Evolutionary conservation across 2,329 filamentous ascomycete species (phyloP), one percentile per base, ranked within the genome.

Genomic region (Didymellaceae sp.): DNA sequence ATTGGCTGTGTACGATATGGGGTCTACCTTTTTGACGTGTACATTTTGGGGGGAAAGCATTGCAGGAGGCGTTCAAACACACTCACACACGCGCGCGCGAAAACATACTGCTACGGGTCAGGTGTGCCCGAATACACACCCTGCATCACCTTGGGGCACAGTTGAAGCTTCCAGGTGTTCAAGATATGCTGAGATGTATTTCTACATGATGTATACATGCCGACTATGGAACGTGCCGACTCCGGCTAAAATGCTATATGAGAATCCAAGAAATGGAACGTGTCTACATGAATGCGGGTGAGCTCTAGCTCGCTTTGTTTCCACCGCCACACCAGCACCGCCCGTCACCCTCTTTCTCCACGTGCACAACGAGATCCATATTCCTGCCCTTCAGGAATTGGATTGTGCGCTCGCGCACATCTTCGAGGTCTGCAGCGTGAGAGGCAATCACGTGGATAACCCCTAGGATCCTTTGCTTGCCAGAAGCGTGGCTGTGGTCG

Each of bases 401-500:
- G 34, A 82, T 79, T 0, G 92, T 88, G n/a, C 91, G 81, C 52
- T 90, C 84, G 41, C 90, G 81, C 5, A 97, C 90, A 55, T 97
- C 92, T 62, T 96, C 90, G 46, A 92, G 70, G 61, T 92, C 86
- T 2, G 87, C 85, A 2, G 82, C 84, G 18, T 84, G 82, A 1
- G 86, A 84, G 1, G 90, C 90, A 52, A 91, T 85, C 30, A 97
- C 83, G 67, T 97, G 93, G 54, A 97, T 92, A 1, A 94, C 87
- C 2, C 93, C 93, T 10, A 92, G 76, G 2, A 97, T 80, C 55
- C 79, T 83, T 40, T 74, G 67, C 50, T 63, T 69, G 16, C 56
- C 58, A 1, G 61, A 46, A 5, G 57, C 37, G 45, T 73, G 63
- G 37, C 58, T 60, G 55, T 78, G 72, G 18, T 57, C 58, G 43